A percentile compares a stretch with the other conserved stretches of the same genome.
Evolutionary conservation across 116 monocot genomes (phyloP).

Genomic region (Iris pallida): DNA sequence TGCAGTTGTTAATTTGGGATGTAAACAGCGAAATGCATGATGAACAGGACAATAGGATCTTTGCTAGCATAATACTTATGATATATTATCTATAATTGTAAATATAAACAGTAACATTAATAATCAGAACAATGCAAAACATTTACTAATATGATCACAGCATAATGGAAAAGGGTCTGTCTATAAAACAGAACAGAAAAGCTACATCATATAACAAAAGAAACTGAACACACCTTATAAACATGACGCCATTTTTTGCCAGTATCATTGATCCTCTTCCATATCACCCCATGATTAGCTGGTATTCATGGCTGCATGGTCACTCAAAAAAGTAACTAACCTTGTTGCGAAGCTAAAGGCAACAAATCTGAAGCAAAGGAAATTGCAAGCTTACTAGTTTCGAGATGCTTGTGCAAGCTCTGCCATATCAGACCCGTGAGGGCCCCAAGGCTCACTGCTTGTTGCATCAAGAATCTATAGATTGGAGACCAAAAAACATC

Average conservation of each 20-base stretch:
- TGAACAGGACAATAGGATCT: not conserved
- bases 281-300: conserved; percentile 43
- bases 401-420: conserved; percentile 48
- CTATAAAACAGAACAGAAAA: not conserved
- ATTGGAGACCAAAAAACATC: not conserved
- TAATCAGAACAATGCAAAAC: too few relatives aligned
- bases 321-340: conserved; percentile 1
- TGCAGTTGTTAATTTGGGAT: not conserved
- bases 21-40: not conserved
- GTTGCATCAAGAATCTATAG: conserved; percentile 27
- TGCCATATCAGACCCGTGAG: conserved; percentile 38
- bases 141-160: too few relatives aligned
- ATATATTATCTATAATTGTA: too few relatives aligned
- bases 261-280: conserved; percentile 52
- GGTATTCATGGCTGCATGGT: conserved; percentile 43
- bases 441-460: conserved; percentile 44
- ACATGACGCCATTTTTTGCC: conserved; percentile 66
- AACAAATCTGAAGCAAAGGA: not conserved
- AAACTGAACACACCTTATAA: conserved; percentile 35
- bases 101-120: too few relatives aligned
- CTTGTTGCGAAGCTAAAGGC: not conserved
- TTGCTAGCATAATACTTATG: not conserved
- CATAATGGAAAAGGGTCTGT: too few relatives aligned
- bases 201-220: not conserved
- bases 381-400: conserved; percentile 32